These are phyloP conservation scores for Gautieria morchelliformis DNA, from an alignment of 768 basidiomycete genomes.

Conservation along the genomic window DNA sequence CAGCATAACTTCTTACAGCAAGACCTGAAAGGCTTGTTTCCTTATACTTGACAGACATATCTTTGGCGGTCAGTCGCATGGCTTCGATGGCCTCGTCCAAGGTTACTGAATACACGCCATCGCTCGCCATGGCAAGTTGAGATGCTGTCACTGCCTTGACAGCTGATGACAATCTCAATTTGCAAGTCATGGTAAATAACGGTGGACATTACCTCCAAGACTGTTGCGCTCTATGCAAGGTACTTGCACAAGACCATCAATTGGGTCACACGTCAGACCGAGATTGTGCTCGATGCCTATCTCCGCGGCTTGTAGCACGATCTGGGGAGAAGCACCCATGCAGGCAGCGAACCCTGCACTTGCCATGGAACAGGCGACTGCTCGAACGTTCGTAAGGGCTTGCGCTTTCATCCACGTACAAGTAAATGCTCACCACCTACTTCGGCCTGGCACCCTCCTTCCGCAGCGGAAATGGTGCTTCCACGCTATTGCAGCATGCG, in stretches of 20 bases:
- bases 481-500: constrained; percentile 46
- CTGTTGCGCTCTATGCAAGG: constrained; percentile 92
- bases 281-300: constrained; percentile 88
- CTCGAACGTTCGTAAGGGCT: background rate
- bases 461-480: constrained; percentile 93
- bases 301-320: constrained; percentile 77
- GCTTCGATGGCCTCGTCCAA: constrained; percentile 95
- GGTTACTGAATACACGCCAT: constrained; percentile 78
- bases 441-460: constrained; percentile 93
- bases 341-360: constrained; percentile 89
- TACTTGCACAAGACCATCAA: constrained; percentile 87
- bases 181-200: background rate
- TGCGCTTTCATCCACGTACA: background rate
- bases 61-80: constrained; percentile 85
- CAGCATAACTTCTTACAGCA: constrained; percentile 34
- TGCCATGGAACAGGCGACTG: constrained; percentile 94
- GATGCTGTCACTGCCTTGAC: constrained; percentile 92
- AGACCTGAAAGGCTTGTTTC: constrained; percentile 85
- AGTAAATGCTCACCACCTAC: constrained; percentile 59
- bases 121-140: constrained; percentile 87
- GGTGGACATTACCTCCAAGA: constrained; percentile 48
- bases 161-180: constrained; percentile 32
- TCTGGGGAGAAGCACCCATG: constrained; percentile 85
- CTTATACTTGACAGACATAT: constrained; percentile 94
- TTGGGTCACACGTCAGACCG: constrained; percentile 89